phyloP scores from a whole-genome alignment of 352 stramenopile genomes.

The Phytopythium sindhum region DNA sequence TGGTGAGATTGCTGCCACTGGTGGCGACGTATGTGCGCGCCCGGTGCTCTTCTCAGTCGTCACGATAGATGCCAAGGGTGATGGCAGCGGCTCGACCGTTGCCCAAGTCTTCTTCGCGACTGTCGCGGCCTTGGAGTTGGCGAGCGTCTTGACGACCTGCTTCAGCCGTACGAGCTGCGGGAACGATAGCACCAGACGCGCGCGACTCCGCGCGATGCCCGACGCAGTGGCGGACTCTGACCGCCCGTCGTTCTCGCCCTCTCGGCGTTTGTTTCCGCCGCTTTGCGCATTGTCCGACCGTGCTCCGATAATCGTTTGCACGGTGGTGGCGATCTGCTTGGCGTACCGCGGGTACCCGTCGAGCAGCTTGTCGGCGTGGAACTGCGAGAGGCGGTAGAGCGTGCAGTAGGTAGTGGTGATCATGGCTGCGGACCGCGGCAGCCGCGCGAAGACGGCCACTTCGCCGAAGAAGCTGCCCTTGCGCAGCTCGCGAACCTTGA shows the following conservation, averaged over 20 bases:
- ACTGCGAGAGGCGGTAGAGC: conserved; percentile 48
- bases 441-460: conserved; percentile 56
- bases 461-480: conserved; percentile 71
- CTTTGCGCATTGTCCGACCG: background rate
- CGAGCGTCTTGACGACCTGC: conserved; percentile 4
- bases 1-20: background rate
- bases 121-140: background rate
- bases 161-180: conserved; percentile 21
- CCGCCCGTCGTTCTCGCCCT: background rate
- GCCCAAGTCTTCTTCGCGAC: background rate
- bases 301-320: background rate
- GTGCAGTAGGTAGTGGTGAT: conserved; percentile 65
- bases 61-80: background rate
- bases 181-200: conserved; percentile 12
- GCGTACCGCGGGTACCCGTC: conserved; percentile 50
- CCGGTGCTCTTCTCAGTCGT: background rate
- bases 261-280: background rate
- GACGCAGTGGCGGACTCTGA: background rate
- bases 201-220: background rate
- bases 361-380: conserved; percentile 48
- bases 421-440: conserved; percentile 59
- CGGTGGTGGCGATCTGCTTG: conserved; percentile 21
- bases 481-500: conserved; percentile 65
- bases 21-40: background rate
- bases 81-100: background rate